A percentile compares a stretch with the other conserved stretches of the same genome.
phyloP scores from a whole-genome alignment of 306 rosid species.

The Fagus crenata region DNA sequence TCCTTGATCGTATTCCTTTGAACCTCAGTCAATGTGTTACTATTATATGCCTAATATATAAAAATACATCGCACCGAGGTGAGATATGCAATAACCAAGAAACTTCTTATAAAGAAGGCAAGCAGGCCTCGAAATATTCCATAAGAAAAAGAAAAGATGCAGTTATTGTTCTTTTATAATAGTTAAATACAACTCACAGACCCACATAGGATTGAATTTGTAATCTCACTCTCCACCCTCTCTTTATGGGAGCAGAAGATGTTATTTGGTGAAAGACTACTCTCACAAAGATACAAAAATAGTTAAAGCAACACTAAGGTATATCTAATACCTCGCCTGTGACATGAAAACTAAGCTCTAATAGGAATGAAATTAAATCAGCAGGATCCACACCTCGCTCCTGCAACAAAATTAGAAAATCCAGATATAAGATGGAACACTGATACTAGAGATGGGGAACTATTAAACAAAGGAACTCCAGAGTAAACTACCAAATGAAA shows the following conservation, averaged over 20 bases:
- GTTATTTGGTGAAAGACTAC: background rate
- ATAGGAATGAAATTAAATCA: conserved; percentile 84
- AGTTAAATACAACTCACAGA: background rate
- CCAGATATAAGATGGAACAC: conserved; percentile 7
- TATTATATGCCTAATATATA: conserved; percentile 68
- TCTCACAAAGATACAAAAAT: conserved; percentile 2
- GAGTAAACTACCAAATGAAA: conserved; percentile 5
- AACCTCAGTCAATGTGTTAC: conserved; percentile 66
- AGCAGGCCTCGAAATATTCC: background rate
- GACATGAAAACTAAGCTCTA: conserved; percentile 96
- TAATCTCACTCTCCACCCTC: background rate
- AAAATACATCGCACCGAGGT: conserved; percentile 25
- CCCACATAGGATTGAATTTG: background rate
- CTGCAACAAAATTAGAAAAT: conserved; percentile 49
- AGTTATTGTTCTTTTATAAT: background rate
- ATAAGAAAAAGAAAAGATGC: background rate
- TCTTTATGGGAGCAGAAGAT: background rate
- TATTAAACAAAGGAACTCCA: background rate
- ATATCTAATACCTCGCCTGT: conserved; percentile 75
- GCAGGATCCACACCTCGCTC: conserved; percentile 83
- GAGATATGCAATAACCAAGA: conserved; percentile 18
- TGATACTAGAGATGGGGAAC: background rate
- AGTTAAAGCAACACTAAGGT: conserved; percentile 11
- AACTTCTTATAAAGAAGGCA: conserved; percentile 17
- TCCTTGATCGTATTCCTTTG: conserved; percentile 74